Base-by-base conservation (phyloP, 768 basidiomycete species). In the Pholiota molesta region DNA sequence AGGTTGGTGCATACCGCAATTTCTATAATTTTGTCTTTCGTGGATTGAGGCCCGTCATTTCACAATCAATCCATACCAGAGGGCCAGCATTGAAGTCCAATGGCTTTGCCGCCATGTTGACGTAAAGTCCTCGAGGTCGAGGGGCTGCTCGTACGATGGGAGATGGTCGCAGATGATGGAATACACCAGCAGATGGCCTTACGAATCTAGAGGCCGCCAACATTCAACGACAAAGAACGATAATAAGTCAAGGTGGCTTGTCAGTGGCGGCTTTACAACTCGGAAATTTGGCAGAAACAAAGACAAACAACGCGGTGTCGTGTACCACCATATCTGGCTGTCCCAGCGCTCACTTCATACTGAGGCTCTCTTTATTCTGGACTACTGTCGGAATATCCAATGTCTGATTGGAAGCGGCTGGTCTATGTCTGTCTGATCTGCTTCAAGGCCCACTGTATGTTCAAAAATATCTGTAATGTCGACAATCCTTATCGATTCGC, bases 51-150 rank as follows among this genome's bases (percentile, higher is more conserved):
- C 92, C 92, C 2, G 92, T 94, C 84, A 94, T 95, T 76, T 95
- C 92, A 67, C 91, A 92, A 72, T 95, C 92, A 55, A 94, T 82
- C 93, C 92, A 90, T 7, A 93, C 88, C 59, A 93, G 74, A 10
- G 91, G 90, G 0, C 89, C 88, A 35, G 83, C 84, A n/a, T 73
- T 65, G 57, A 80, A 83, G 60, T 77, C 72, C 31, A 74, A 65
- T 31, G 67, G 65, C 63, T 58, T 58, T 39, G 45, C 14, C 26
- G 49, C 47, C 23, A 44, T 44, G 16, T 44, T 35, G 13, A n/a
- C 11, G 28, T 9, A 6, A 45, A 47, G 29, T 35, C 42, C 45
- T 57, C 56, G 56, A 57, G 45, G 35, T 33, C 33, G 29, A 53
- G 31, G 11, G 16, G 28, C 2, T 11, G 28, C 14, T 33, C 28